Percentiles rank a stretch among this genome's conserved stretches.
These are phyloP conservation scores for Euphorbia peplus DNA, from an alignment of 345 rosid genomes.

Conservation along the genomic window DNA sequence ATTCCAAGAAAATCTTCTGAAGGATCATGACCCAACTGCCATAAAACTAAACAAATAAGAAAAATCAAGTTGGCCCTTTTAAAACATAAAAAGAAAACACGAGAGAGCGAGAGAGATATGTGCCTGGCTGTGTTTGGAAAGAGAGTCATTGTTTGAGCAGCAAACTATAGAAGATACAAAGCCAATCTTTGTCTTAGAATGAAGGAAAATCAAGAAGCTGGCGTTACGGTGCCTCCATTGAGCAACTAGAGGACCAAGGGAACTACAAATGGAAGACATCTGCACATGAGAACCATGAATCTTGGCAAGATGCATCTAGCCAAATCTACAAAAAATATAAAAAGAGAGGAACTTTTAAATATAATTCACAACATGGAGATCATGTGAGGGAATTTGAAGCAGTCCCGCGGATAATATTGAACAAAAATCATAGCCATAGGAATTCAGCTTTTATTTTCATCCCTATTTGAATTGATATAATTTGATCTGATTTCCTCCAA, in stretches of 20 bases:
- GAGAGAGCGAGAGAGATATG: neutral
- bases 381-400: neutral
- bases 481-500: no score
- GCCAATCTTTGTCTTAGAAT: slow-evolving; percentile 26
- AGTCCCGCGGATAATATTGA: neutral
- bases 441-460: no score
- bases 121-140: slow-evolving; percentile 43
- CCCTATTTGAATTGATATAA: no score
- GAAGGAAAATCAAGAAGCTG: slow-evolving; percentile 12
- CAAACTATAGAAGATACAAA: slow-evolving; percentile 35
- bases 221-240: slow-evolving; percentile 31
- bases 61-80: neutral
- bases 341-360: neutral
- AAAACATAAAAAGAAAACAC: neutral
- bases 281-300: neutral
- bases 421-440: neutral
- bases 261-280: slow-evolving; percentile 27
- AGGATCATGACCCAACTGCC: slow-evolving; percentile 72
- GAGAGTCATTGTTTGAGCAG: slow-evolving; percentile 42
- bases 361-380: neutral
- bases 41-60: neutral
- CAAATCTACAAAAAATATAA: neutral
- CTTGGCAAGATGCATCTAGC: neutral
- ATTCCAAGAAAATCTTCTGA: slow-evolving; percentile 69
- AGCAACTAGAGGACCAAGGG: slow-evolving; percentile 33